Conservation (phyloP, 306 rosid species). For the Prunus fruticosa region DNA sequence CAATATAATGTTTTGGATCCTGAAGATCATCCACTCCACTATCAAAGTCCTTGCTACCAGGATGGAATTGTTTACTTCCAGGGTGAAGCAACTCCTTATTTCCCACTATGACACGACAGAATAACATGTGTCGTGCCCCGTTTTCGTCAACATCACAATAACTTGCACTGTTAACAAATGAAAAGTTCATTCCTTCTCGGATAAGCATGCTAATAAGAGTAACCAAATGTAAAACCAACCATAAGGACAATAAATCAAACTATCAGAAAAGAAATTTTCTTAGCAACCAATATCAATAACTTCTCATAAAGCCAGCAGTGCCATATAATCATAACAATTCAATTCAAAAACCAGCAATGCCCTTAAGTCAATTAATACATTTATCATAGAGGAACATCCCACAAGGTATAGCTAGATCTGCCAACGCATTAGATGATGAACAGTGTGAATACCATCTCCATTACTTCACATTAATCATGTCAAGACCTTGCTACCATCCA, state of each 20-base stretch:
- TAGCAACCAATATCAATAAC: background rate
- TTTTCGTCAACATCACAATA: constrained; percentile 85
- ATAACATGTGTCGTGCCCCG: constrained; percentile 57
- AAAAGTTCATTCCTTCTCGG: constrained; percentile 37
- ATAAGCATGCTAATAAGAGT: constrained; percentile 2
- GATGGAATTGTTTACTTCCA: constrained; percentile 63
- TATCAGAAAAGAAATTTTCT: background rate
- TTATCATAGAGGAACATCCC: background rate
- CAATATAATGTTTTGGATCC: constrained; percentile 51
- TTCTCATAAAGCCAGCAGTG: background rate
- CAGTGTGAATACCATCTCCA: background rate
- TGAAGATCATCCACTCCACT: constrained; percentile 81
- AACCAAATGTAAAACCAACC: background rate
- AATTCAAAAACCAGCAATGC: background rate
- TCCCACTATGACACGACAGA: constrained; percentile 88
- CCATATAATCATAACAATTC: background rate
- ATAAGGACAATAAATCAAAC: background rate
- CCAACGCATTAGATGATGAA: background rate
- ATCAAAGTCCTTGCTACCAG: constrained; percentile 71
- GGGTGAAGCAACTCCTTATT: constrained; percentile 60
- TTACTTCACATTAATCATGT: background rate
- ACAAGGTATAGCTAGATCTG: background rate
- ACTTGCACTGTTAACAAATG: constrained; percentile 56
- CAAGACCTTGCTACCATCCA: background rate
- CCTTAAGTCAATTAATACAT: background rate